phyloP scores from a whole-genome alignment of 2,329 filamentous ascomycete genomes.

The Fusarium sp. region DNA sequence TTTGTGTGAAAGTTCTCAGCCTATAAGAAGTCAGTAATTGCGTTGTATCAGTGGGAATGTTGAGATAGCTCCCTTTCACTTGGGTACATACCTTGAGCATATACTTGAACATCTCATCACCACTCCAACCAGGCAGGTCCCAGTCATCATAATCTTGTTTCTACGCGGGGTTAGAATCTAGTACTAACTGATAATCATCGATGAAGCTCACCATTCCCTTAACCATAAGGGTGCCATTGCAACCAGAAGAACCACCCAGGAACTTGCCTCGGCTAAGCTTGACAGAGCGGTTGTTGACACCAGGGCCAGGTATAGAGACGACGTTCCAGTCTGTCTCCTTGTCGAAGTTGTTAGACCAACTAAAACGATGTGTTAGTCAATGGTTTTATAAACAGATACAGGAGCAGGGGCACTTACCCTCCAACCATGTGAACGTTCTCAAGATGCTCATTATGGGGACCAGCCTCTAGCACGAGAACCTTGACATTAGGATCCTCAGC shows the following conservation, averaged over 20 bases:
- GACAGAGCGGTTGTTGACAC: constrained; percentile 54
- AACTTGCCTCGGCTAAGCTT: constrained; percentile 60
- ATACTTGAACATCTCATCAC: constrained; percentile 64
- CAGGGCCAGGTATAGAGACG: constrained; percentile 50
- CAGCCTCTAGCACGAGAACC: constrained; percentile 51
- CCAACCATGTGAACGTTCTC: constrained; percentile 62
- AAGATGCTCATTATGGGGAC: constrained; percentile 52
- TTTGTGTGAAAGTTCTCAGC: constrained; percentile 67
- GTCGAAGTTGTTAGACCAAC: constrained; percentile 58
- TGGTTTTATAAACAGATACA: too few species aligned
- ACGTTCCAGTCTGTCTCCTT: constrained; percentile 63
- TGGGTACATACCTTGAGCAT: constrained; percentile 59
- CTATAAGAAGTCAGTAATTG: constrained; percentile 35
- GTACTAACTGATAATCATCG: too few species aligned
- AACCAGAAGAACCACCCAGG: constrained; percentile 59
- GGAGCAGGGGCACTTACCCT: constrained; percentile 46
- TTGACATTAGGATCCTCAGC: constrained; percentile 46
- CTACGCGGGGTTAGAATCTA: background rate
- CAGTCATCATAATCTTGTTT: constrained; percentile 64
- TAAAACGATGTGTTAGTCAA: constrained; percentile 1
- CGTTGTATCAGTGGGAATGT: too few species aligned
- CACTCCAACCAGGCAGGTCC: constrained; percentile 63
- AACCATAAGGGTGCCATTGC: constrained; percentile 61
- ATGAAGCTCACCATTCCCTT: constrained; percentile 48
- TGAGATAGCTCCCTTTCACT: background rate